phyloP scores from a whole-genome alignment of 139 green algal genomes.

The Picocystis salinarum region DNA sequence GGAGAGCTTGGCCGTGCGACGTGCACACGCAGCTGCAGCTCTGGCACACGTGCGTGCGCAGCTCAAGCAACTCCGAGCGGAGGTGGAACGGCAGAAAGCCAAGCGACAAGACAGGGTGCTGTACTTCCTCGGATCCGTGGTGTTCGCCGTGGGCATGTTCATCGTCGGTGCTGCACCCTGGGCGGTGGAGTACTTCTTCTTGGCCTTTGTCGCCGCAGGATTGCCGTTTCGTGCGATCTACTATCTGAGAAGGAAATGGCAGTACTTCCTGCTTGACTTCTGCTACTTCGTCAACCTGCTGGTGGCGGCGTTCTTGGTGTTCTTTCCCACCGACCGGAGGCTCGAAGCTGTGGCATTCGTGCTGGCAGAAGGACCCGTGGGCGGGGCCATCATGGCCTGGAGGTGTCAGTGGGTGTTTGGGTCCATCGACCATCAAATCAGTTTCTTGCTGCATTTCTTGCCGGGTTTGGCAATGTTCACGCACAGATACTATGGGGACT shows the following conservation, averaged over 20 bases:
- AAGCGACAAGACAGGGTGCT: too few relatives aligned
- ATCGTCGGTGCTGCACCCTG: conserved; percentile 17
- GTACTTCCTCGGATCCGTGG: conserved; percentile 1
- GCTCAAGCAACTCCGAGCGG: too few relatives aligned
- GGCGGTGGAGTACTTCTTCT: conserved; percentile 18
- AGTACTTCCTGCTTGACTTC: conserved; percentile 35
- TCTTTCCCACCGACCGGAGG: not conserved
- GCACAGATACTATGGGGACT: conserved; percentile 20
- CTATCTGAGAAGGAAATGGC: conserved; percentile 13
- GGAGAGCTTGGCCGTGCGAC: too few relatives aligned
- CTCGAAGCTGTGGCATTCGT: conserved; percentile 21
- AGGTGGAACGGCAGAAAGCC: too few relatives aligned
- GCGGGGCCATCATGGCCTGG: conserved; percentile 28
- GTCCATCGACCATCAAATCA: conserved; percentile 22
- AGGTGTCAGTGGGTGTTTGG: conserved; percentile 35
- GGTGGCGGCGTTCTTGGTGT: conserved; percentile 14
- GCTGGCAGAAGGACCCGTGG: conserved; percentile 30
- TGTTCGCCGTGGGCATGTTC: conserved; percentile 18
- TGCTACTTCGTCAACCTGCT: conserved; percentile 28
- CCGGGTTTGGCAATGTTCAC: conserved; percentile 38
- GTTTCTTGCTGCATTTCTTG: conserved; percentile 42
- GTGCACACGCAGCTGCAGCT: too few relatives aligned
- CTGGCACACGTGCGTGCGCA: too few relatives aligned
- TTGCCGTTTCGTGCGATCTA: conserved; percentile 18
- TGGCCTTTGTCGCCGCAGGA: conserved; percentile 17